Conservation (phyloP, 2,329 filamentous ascomycete genomes). For the Pseudogymnoascus verrucosus region DNA sequence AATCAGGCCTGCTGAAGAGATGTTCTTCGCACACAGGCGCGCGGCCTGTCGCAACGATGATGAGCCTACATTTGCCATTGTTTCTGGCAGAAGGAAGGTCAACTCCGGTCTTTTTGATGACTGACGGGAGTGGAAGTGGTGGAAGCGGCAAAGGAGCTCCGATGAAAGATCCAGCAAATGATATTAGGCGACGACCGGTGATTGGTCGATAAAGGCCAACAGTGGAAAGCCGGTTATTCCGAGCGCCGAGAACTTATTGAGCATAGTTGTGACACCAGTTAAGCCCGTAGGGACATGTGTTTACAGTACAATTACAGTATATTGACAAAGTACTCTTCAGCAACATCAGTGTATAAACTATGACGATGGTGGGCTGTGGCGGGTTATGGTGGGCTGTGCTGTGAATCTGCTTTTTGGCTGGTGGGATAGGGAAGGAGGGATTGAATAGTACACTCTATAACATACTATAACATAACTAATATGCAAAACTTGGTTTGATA, state of each 20-base stretch:
- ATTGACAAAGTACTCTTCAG: neutral
- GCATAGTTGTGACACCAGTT: neutral
- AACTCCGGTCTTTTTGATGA: conserved; percentile 8
- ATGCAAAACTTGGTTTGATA: neutral
- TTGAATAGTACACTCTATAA: neutral
- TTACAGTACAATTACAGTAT: neutral
- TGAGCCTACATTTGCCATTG: conserved; percentile 25
- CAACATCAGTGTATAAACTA: neutral
- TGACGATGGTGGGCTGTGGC: conserved; percentile 2
- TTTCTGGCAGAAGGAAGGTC: conserved; percentile 8
- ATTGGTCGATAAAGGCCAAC: conserved; percentile 5
- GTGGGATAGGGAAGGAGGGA: neutral
- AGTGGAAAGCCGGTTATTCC: neutral
- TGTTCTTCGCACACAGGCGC: conserved; percentile 24
- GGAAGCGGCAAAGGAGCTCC: conserved; percentile 8
- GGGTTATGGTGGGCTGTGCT: conserved; percentile 1
- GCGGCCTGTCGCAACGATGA: conserved; percentile 27
- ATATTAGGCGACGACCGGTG: conserved; percentile 7
- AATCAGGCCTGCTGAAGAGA: conserved; percentile 20
- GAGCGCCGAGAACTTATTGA: conserved; percentile 1
- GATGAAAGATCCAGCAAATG: conserved; percentile 9
- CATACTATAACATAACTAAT: neutral
- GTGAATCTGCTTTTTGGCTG: neutral
- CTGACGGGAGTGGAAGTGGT: neutral
- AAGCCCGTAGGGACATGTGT: neutral